phyloP scores from a whole-genome alignment of 148 eudicot species.

The Chenopodium berlandieri region DNA sequence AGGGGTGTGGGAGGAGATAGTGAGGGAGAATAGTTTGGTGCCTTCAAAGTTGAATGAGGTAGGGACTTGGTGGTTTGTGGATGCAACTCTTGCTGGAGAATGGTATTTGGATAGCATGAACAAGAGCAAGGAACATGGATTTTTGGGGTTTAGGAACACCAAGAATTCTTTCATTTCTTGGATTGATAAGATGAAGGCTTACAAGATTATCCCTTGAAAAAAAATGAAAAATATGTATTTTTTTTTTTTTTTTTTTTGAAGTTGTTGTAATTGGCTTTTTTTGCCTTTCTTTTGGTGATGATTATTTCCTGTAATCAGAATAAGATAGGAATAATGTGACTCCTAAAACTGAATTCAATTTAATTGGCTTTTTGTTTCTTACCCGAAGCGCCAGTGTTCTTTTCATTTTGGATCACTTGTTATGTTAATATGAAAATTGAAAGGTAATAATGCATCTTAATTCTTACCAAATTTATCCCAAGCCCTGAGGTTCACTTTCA shows the following conservation, averaged over 20 bases:
- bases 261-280: background rate
- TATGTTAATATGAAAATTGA: background rate
- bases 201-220: slow-evolving; percentile 38
- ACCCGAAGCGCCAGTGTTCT: background rate
- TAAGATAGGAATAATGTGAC: background rate
- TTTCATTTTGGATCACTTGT: background rate
- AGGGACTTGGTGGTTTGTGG: slow-evolving; percentile 40
- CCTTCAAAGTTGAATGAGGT: slow-evolving; percentile 40
- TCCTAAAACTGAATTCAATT: background rate
- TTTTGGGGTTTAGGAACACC: slow-evolving; percentile 48
- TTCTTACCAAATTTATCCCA: background rate
- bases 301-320: slow-evolving; percentile 2
- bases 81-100: slow-evolving; percentile 16
- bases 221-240: background rate
- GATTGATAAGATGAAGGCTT: slow-evolving; percentile 47
- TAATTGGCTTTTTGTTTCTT: background rate
- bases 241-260: background rate
- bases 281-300: background rate
- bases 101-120: slow-evolving; percentile 40
- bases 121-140: slow-evolving; percentile 58
- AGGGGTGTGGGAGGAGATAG: slow-evolving; percentile 42
- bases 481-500: too few relatives aligned
- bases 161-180: slow-evolving; percentile 42
- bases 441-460: background rate
- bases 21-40: slow-evolving; percentile 32